These are phyloP conservation scores for Dioscorea dumetorum DNA, from an alignment of 106 monocot species.

Conservation along the genomic window DNA sequence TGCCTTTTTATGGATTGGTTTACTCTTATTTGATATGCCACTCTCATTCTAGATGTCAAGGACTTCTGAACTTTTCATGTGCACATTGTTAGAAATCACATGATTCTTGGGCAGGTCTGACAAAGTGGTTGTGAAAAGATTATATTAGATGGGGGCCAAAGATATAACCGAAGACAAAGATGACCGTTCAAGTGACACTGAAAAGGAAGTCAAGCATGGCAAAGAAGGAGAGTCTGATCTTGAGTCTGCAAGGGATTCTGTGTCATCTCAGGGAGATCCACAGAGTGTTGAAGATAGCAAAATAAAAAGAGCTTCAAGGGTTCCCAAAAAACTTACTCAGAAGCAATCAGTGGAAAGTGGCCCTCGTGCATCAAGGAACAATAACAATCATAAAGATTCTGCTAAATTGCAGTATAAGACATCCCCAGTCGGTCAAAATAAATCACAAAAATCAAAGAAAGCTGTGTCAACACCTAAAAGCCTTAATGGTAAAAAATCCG, in stretches of 20 bases:
- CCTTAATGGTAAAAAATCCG: slow-evolving; percentile 28
- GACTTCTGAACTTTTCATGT: too few species aligned
- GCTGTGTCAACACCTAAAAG: slow-evolving; percentile 26
- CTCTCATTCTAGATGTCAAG: too few species aligned
- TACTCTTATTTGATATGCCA: too few species aligned
- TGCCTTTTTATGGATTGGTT: too few species aligned
- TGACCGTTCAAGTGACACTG: slow-evolving; percentile 35
- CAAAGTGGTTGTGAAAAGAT: slow-evolving; percentile 3
- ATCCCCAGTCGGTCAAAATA: slow-evolving; percentile 46
- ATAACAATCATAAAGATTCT: slow-evolving; percentile 28
- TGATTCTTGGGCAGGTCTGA: slow-evolving; percentile 15
- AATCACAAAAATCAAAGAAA: slow-evolving; percentile 44
- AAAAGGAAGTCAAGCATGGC: slow-evolving; percentile 38
- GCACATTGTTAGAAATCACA: too few species aligned
- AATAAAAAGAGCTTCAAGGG: slow-evolving; percentile 49
- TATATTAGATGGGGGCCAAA: slow-evolving; percentile 57
- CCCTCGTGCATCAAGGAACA: slow-evolving; percentile 36
- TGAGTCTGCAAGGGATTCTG: slow-evolving; percentile 72
- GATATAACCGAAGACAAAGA: slow-evolving; percentile 62
- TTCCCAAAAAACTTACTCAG: slow-evolving; percentile 57
- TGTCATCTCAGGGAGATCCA: slow-evolving; percentile 56
- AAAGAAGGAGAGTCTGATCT: slow-evolving; percentile 64
- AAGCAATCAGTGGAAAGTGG: slow-evolving; percentile 44
- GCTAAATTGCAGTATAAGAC: slow-evolving; percentile 54
- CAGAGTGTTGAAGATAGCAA: slow-evolving; percentile 43